Conservation (phyloP, 2,329 filamentous ascomycete species). For the Akanthomyces uredinophilus region DNA sequence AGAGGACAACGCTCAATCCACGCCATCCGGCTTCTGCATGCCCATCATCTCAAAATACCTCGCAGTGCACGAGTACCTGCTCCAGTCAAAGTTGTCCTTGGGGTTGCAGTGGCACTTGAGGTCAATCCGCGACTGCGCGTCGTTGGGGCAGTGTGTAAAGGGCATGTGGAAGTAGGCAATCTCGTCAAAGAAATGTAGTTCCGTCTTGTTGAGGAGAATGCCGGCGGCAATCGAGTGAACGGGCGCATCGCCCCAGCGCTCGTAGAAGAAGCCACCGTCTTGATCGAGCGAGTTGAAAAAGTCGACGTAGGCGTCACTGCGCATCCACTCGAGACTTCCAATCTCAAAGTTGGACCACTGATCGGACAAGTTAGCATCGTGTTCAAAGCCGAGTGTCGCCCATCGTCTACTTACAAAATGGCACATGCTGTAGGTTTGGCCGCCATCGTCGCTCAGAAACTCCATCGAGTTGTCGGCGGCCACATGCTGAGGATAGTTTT, state of each 20-base stretch:
- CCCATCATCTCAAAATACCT: constrained; percentile 81
- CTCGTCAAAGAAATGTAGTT: constrained; percentile 98
- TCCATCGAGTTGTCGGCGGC: constrained; percentile 77
- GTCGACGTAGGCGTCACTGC: constrained; percentile 81
- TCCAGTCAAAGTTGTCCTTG: constrained; percentile 98
- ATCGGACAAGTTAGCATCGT: constrained; percentile 23
- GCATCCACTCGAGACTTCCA: constrained; percentile 88
- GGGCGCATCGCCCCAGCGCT: constrained; percentile 95
- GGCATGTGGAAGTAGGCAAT: constrained; percentile 98
- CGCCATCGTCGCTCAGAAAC: constrained; percentile 87
- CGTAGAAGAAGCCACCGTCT: constrained; percentile 96
- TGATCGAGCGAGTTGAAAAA: constrained; percentile 91
- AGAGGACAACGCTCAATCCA: constrained; percentile 57
- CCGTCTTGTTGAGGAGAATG: constrained; percentile 81
- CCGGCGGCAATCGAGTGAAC: constrained; percentile 95
- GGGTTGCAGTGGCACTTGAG: constrained; percentile 94
- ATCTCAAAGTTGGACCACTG: constrained; percentile 99
- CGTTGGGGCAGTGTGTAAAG: constrained; percentile 95
- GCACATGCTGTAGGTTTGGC: constrained; percentile 92
- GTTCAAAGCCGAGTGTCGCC: not conserved
- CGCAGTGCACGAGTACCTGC: constrained; percentile 89
- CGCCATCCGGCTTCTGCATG: constrained; percentile 81
- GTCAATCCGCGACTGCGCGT: constrained; percentile 75
- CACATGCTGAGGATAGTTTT: constrained; percentile 84
- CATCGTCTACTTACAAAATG: constrained; percentile 70